Evolutionary conservation across 345 rosid genomes (phyloP), one percentile per base, ranked within the genome.

Genomic region (Pelargonium nanum): DNA sequence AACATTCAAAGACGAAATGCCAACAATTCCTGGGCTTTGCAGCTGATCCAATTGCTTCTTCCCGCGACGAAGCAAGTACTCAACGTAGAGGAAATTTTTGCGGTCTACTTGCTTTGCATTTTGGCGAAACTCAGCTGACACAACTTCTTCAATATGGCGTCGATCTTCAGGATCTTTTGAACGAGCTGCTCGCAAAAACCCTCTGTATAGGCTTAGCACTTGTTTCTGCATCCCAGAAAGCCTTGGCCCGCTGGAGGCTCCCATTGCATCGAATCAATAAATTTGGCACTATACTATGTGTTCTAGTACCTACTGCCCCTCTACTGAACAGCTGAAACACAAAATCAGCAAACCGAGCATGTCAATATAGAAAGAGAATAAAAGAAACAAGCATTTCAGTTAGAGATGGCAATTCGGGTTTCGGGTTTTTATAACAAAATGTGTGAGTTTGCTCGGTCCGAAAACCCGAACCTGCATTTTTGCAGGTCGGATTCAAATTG

Each of bases 181-280:
- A 59, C 89, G 91, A 54, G 89, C 84, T 60, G 86, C 91, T 65
- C 97, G 80, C n/a, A 91, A 66, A 68, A 91, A 88, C 10, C 86
- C 91, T 60, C 97, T 75, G 74, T 88, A 91, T 21, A 91, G 77
- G 70, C 85, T 78, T 30, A 91, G 72, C 55, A 83, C 97, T 75
- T 91, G 91, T 74, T 78, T 91, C 75, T 91, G 97, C 87, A 91
- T 74, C 58, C 97, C 94, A 8, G 96, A 90, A 13, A 87, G 92
- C 34, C 65, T 77, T 40, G 48, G 48, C 15, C 48, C 48, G 48
- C 48, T 40, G 48, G 48, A 40, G 15, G 48, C 48, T 40, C 48
- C 48, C 48, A 40, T 40, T 40, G 48, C 48, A 40, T 40, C 48
- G 9, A 9, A 15, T 40, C 48, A 0, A 40, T 40, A 12, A 17